These are phyloP conservation scores for Curvularia sp. DNA, from an alignment of 2,329 filamentous ascomycete species.

Conservation along the genomic window DNA sequence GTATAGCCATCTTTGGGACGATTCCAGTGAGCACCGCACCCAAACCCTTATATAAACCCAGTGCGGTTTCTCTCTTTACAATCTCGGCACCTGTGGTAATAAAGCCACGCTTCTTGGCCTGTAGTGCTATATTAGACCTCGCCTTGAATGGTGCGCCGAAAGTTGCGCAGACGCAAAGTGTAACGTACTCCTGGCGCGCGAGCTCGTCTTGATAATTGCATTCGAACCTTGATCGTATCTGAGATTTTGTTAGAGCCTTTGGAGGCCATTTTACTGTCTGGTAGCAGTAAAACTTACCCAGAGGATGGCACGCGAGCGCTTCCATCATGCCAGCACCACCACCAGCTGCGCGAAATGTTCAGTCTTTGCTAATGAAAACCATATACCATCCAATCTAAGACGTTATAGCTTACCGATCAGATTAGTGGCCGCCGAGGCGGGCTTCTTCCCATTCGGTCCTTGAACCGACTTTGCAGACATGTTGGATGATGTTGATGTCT, in stretches of 20 bases:
- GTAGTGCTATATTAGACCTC: constrained; percentile 14
- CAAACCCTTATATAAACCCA: constrained; percentile 97
- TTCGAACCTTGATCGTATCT: constrained; percentile 99
- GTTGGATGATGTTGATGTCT: constrained; percentile 16
- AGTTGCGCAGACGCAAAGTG: background rate
- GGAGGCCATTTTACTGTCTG: background rate
- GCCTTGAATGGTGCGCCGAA: background rate
- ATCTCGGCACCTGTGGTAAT: constrained; percentile 85
- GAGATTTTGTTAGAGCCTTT: constrained; percentile 27
- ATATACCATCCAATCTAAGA: constrained; percentile 5
- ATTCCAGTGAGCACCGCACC: constrained; percentile 96
- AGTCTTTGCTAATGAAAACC: constrained; percentile 16
- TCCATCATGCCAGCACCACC: constrained; percentile 99
- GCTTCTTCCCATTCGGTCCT: constrained; percentile 71
- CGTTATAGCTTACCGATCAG: constrained; percentile 73
- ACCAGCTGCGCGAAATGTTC: constrained; percentile 69
- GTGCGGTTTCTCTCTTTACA: constrained; percentile 84
- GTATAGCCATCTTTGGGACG: constrained; percentile 98
- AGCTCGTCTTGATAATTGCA: constrained; percentile 93
- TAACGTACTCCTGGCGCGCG: constrained; percentile 75
- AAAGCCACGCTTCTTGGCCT: constrained; percentile 83
- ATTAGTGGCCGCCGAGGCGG: constrained; percentile 86
- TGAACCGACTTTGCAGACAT: constrained; percentile 69
- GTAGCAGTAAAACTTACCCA: constrained; percentile 65
- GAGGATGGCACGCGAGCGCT: constrained; percentile 91